phyloP scores from a whole-genome alignment of 192 early-diverging fungal genomes.

The Gryganskiella cystojenkinii region DNA sequence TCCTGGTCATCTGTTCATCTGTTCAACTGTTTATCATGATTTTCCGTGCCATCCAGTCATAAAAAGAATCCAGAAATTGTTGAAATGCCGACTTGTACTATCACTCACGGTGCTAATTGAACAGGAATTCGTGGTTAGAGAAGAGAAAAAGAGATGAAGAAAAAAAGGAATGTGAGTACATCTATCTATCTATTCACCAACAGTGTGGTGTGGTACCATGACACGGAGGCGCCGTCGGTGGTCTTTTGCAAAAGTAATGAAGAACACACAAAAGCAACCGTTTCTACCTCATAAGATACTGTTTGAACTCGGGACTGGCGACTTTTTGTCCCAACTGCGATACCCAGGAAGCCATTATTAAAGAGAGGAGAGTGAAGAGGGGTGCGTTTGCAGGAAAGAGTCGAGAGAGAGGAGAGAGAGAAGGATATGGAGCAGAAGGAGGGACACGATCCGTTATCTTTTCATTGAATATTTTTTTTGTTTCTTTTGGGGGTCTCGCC shows the following conservation, averaged over 20 bases:
- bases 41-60: background rate
- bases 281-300: slow-evolving; percentile 77
- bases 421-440: background rate
- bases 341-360: slow-evolving; percentile 46
- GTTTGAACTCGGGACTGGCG: slow-evolving; percentile 66
- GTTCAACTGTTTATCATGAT: background rate
- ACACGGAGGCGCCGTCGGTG: too few relatives aligned
- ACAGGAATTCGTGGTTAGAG: slow-evolving; percentile 46
- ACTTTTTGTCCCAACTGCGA: slow-evolving; percentile 45
- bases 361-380: background rate
- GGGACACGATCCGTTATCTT: background rate
- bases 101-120: slow-evolving; percentile 63
- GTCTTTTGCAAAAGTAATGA: too few relatives aligned
- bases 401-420: slow-evolving; percentile 10
- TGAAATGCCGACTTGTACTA: background rate
- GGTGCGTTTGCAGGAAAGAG: background rate
- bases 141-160: background rate
- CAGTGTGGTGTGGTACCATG: background rate
- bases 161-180: background rate
- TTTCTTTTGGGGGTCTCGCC: too few relatives aligned
- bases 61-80: background rate
- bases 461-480: too few relatives aligned
- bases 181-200: background rate
- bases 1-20: background rate
- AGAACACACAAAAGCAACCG: too few relatives aligned